Percentiles rank a stretch among this genome's conserved stretches.
These are phyloP conservation scores for Lunularia cruciata DNA, from an alignment of 225 moss, liverwort and hornwort genomes.

Conservation along the genomic window DNA sequence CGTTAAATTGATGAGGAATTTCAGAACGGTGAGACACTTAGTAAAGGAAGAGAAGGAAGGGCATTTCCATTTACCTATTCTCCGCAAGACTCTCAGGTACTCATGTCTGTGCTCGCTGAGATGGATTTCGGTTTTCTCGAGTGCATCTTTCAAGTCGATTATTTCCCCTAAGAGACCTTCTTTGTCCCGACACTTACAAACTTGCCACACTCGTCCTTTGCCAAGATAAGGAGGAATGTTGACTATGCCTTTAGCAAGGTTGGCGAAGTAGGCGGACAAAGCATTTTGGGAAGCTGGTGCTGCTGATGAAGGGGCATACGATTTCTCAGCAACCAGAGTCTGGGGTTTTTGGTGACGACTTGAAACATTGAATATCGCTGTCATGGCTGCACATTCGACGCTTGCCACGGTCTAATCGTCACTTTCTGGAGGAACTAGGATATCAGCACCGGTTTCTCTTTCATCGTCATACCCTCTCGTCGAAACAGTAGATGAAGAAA, in stretches of 20 bases:
- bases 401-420: neutral
- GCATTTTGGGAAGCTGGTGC: no score
- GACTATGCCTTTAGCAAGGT: constrained; percentile 15
- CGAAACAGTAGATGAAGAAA: constrained; percentile 1
- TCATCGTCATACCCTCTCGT: constrained; percentile 17
- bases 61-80: no score
- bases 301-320: no score
- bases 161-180: constrained; percentile 18
- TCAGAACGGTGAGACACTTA: no score
- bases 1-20: no score
- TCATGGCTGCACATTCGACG: neutral
- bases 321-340: no score
- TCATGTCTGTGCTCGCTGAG: constrained; percentile 18
- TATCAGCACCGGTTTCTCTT: neutral
- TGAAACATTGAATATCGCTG: neutral
- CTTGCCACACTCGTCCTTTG: neutral
- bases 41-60: no score
- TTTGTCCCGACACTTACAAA: constrained; percentile 19
- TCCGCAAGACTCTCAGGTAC: constrained; percentile 13
- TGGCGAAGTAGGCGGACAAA: constrained; percentile 2
- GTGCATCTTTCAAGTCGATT: constrained; percentile 14
- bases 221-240: constrained; percentile 13
- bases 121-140: neutral
- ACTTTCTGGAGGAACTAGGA: neutral
- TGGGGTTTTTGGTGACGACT: constrained; percentile 5